Evolutionary conservation across 129 eudicot genomes (phyloP).

Genomic region (Heracleum sosnowskyi): DNA sequence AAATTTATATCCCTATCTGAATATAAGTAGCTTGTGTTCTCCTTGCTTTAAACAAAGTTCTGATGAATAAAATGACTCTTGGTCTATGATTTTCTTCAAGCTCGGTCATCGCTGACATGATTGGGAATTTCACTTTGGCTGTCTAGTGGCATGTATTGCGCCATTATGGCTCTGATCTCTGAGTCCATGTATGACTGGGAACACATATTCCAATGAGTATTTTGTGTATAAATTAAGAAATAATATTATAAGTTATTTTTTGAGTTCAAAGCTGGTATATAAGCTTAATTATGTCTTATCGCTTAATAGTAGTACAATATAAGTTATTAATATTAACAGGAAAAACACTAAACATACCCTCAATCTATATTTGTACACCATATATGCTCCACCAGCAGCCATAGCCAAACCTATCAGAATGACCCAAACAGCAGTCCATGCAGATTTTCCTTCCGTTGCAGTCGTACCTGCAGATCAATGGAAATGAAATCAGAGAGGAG

Average conservation of each 20-base stretch:
- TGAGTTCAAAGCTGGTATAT: not conserved
- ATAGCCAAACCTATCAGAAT: slow-evolving; percentile 55
- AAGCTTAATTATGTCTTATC: not conserved
- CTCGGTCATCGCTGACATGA: slow-evolving; percentile 55
- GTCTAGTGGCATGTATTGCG: slow-evolving; percentile 91
- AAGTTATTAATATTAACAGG: not conserved
- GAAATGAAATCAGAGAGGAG: slow-evolving; percentile 1
- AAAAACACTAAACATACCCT: slow-evolving; percentile 48
- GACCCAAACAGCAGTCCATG: slow-evolving; percentile 82
- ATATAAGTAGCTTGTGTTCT: slow-evolving; percentile 21
- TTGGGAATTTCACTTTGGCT: slow-evolving; percentile 78
- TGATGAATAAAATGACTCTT: slow-evolving; percentile 10
- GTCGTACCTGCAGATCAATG: slow-evolving; percentile 49
- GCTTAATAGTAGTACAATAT: not conserved
- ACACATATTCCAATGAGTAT: not conserved
- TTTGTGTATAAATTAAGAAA: not conserved
- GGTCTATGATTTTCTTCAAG: slow-evolving; percentile 27
- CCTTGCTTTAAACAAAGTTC: slow-evolving; percentile 26
- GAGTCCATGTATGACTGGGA: slow-evolving; percentile 93
- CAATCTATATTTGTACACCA: slow-evolving; percentile 70
- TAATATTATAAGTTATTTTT: not conserved
- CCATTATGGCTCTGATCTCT: slow-evolving; percentile 94
- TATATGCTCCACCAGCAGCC: slow-evolving; percentile 67
- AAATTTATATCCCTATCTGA: slow-evolving; percentile 37
- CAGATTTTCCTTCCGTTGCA: slow-evolving; percentile 51